A percentile compares a stretch with the other conserved stretches of the same genome.
Conservation (phyloP, 1,139 yeast genomes). For the Scheffersomyces insectosa region DNA sequence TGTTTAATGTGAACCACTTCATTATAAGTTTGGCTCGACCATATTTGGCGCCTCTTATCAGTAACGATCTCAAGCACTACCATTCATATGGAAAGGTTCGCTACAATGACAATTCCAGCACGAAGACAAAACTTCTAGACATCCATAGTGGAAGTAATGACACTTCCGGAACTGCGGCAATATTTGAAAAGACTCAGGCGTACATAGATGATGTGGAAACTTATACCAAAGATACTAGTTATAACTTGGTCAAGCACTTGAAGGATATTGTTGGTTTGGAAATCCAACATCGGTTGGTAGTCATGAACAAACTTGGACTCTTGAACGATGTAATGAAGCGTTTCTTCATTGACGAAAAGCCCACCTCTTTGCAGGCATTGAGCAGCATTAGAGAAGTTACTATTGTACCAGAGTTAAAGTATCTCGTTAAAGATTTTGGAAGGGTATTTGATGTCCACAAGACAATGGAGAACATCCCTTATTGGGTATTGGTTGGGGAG, state of each 20-base stretch:
- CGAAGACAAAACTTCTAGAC: slow-evolving; percentile 3
- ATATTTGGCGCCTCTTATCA: slow-evolving; percentile 83
- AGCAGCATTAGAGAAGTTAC: slow-evolving; percentile 70
- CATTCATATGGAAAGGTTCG: slow-evolving; percentile 39
- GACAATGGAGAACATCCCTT: slow-evolving; percentile 70
- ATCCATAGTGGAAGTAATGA: slow-evolving; percentile 2
- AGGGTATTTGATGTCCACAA: slow-evolving; percentile 75
- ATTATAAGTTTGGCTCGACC: slow-evolving; percentile 90
- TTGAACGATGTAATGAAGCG: slow-evolving; percentile 71
- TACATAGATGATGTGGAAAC: slow-evolving; percentile 17
- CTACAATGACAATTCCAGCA: slow-evolving; percentile 14
- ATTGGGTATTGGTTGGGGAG: slow-evolving; percentile 92
- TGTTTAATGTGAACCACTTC: slow-evolving; percentile 92
- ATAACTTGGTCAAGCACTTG: slow-evolving; percentile 34
- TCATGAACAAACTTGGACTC: slow-evolving; percentile 76
- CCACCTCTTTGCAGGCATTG: slow-evolving; percentile 59
- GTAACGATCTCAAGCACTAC: slow-evolving; percentile 75
- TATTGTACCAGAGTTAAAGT: slow-evolving; percentile 82
- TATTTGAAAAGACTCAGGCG: slow-evolving; percentile 4
- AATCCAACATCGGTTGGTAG: slow-evolving; percentile 78
- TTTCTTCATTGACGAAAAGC: slow-evolving; percentile 85
- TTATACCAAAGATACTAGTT: slow-evolving; percentile 31
- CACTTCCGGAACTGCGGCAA: slow-evolving; percentile 1
- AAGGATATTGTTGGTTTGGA: slow-evolving; percentile 54
- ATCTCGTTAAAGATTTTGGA: slow-evolving; percentile 66